phyloP scores from a whole-genome alignment of 202 grass and related monocot genomes.

The Musa balbisiana region DNA sequence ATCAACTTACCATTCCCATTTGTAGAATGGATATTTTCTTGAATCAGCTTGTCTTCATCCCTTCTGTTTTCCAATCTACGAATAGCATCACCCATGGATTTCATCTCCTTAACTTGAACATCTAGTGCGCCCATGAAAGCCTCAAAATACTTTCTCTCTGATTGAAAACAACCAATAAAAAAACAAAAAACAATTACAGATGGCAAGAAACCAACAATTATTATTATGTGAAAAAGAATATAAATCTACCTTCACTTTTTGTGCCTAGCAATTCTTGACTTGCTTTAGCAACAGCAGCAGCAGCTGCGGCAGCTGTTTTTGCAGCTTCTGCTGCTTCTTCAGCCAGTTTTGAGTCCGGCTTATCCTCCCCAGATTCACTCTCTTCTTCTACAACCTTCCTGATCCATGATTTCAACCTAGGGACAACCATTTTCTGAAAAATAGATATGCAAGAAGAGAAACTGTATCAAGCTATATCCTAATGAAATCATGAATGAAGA shows the following conservation, averaged over 20 bases:
- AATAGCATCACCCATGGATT: conserved; percentile 52
- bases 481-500: conserved; percentile 3
- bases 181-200: background rate
- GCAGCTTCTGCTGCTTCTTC: conserved; percentile 65
- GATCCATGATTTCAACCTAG: conserved; percentile 66
- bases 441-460: conserved; percentile 18
- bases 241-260: conserved; percentile 62
- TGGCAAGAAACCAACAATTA: background rate
- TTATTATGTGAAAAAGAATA: conserved; percentile 14
- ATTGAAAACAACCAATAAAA: conserved; percentile 4
- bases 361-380: conserved; percentile 39
- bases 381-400: conserved; percentile 60
- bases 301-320: conserved; percentile 49
- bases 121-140: conserved; percentile 57
- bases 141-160: conserved; percentile 79
- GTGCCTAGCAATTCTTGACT: conserved; percentile 70
- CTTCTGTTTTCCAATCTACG: conserved; percentile 12
- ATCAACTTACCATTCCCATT: conserved; percentile 19
- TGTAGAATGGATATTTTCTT: conserved; percentile 16
- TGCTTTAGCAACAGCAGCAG: conserved; percentile 56
- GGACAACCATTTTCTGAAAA: conserved; percentile 50
- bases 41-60: conserved; percentile 5
- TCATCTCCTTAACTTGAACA: conserved; percentile 72
- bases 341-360: conserved; percentile 42
- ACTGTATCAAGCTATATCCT: background rate